Evolutionary conservation across 2,329 filamentous ascomycete species (phyloP), one percentile per base, ranked within the genome.

Genomic region (Arthroderma sp.): DNA sequence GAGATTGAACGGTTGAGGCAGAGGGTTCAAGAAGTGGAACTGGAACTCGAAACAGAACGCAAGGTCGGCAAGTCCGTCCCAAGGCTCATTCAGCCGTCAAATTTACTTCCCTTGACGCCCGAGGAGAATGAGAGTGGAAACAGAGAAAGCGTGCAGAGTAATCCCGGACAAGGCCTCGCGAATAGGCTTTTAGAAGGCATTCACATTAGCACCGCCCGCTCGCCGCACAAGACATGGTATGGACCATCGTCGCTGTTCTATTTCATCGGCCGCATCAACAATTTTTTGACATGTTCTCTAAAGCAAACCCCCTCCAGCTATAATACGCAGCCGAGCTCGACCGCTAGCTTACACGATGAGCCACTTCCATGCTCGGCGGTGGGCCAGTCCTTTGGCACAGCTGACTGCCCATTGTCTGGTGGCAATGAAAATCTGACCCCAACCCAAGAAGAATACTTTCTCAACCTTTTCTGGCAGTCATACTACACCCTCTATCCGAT

Each of bases 401-500:
- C 15, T 22, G 45, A 50, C 9, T 40, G 44, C 1, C n/a, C 42
- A 6, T 15, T 33, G 22, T 46, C 42, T n/a, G 40, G 38, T 36
- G 52, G 54, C 4, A 22, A 22, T 22, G 53, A 55, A 6, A 59
- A 61, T 36, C 52, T 72, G 22, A 62, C 55, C 4, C 55, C 57
- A 11, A 55, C 55, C 2, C 63, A 73, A 49, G 70, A 74, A 53
- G 68, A 72, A 39, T 66, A 64, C 38, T 67, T 72, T 29, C 53
- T 74, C 3, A 59, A 61, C 22, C 52, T 71, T 1, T 74, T 69
- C 50, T 74, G 71, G 70, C 61, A 69, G 40, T 61, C 64, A 0
- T 70, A 67, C 45, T 66, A 74, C 43, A 37, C 56, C 3, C 53
- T 63, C 0, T 60, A 60, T 39, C 65, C 64, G 1, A 62, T 74